Base-by-base conservation (phyloP, 352 stramenopile species). In the Phytopythium cucurbitacearum region DNA sequence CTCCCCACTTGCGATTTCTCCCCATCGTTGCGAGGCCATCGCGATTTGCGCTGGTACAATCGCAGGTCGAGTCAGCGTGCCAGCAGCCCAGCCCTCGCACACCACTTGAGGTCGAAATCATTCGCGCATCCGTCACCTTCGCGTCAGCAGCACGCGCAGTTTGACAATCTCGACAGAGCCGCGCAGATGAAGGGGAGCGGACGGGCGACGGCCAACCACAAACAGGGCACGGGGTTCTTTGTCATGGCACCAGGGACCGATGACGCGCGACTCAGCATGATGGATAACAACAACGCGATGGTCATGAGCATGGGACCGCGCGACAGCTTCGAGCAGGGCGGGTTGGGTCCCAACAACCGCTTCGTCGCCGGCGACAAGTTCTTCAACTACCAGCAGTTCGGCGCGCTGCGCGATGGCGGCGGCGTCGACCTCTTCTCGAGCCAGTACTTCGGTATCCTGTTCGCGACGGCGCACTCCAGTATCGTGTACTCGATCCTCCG, bases 361-460 rank as follows among this genome's bases (percentile, higher is more conserved):
- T 77, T 77, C 64, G 73, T 90, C 53, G 71, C 54, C 16, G 70
- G 57, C 12, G 48, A 73, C 59, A 73, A 80, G 59, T 76, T 81
- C 47, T 76, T 78, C 57, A 85, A 85, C 54, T 84, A 88, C 51
- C 73, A 91, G 50, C 67, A 82, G 52, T 91, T 85, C 64, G 80
- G 78, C 37, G 74, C 73, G 43, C 52, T 91, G 16, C 76, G 80
- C 16, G 63, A 75, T 45, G 80, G 80, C 44, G 77, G 80, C 16
- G 60, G 69, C 42, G 71, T 90, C 46, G 76, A 60, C 44, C 63
- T 90, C 49, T 88, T 90, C 54, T 87, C 80, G 9, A 34, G 59
- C 28, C 61, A 67, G 7, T 87, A 87, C 59, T 75, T 62, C 40
- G 77, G 80, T 1, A 57, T 88, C 12, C 54, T 90, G 3, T 70